phyloP scores from a whole-genome alignment of 495 filamentous ascomycete genomes.

The Neurospora africana region DNA sequence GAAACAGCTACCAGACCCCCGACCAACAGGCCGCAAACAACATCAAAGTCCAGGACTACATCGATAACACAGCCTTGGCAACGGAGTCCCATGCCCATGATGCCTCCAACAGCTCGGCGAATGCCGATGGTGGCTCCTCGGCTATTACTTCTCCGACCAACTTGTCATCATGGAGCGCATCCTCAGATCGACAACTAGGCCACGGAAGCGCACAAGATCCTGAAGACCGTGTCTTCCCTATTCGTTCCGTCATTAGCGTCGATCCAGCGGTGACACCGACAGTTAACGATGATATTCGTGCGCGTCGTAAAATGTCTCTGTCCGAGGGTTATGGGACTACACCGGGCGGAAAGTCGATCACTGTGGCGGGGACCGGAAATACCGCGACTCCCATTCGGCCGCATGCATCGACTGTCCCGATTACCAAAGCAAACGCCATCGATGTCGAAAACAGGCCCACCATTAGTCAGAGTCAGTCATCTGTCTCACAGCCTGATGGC shows the following conservation, averaged over 20 bases:
- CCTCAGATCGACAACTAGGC: constrained; percentile 16
- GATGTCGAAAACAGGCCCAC: neutral
- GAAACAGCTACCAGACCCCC: neutral
- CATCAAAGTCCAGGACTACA: neutral
- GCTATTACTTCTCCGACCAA: constrained; percentile 6
- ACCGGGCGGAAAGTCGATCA: neutral
- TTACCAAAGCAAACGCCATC: neutral
- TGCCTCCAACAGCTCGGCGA: neutral
- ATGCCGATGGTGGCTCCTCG: constrained; percentile 2
- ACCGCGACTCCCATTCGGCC: neutral
- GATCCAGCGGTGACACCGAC: constrained; percentile 32
- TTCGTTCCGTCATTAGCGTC: constrained; percentile 71
- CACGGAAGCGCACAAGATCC: constrained; percentile 20
- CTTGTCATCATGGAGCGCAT: constrained; percentile 18
- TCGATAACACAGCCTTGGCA: neutral
- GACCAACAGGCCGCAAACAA: neutral
- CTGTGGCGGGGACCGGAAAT: neutral
- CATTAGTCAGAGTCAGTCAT: neutral
- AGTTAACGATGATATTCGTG: constrained; percentile 18
- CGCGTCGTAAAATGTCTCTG: constrained; percentile 9
- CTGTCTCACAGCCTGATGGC: neutral
- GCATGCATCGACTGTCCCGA: neutral
- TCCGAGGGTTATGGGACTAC: constrained; percentile 7
- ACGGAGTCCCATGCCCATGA: neutral
- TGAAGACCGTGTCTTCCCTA: constrained; percentile 68